Percentiles rank a stretch among this genome's conserved stretches.
phyloP scores from a whole-genome alignment of 2,329 filamentous ascomycete species.

The Aureobasidium lini region DNA sequence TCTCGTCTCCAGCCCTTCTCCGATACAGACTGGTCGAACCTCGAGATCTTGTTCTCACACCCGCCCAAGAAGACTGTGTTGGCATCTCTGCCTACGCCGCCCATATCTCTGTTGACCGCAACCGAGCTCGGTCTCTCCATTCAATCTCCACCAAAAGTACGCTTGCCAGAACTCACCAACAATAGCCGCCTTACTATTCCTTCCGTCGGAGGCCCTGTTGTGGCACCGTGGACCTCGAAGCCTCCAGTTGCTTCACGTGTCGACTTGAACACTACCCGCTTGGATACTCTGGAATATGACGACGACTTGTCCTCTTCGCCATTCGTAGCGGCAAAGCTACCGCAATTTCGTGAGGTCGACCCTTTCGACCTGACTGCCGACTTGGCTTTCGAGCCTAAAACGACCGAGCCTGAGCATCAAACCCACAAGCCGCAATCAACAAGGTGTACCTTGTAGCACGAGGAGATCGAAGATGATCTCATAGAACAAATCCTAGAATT shows the following conservation, averaged over 20 bases:
- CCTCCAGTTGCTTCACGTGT: neutral
- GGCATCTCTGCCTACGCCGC: neutral
- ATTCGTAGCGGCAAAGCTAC: constrained; percentile 4
- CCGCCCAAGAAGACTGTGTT: neutral
- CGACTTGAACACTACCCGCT: neutral
- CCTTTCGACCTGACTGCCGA: neutral
- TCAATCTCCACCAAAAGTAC: neutral
- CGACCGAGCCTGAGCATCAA: neutral
- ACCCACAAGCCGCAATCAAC: neutral
- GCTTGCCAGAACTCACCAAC: neutral
- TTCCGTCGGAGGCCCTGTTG: neutral
- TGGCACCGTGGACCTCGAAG: neutral
- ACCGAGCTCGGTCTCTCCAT: neutral
- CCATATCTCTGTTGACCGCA: neutral
- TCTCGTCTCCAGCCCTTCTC: neutral
- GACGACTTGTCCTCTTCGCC: neutral
- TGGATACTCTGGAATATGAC: neutral
- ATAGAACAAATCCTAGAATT: neutral
- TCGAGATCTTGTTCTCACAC: neutral
- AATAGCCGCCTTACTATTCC: neutral
- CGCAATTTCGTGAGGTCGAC: neutral
- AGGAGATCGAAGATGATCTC: neutral
- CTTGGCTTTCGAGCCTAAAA: neutral
- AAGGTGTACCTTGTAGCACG: neutral
- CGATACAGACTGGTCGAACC: neutral